Base-by-base conservation (phyloP, 2,329 filamentous ascomycete genomes). In the Fusarium chuoi region DNA sequence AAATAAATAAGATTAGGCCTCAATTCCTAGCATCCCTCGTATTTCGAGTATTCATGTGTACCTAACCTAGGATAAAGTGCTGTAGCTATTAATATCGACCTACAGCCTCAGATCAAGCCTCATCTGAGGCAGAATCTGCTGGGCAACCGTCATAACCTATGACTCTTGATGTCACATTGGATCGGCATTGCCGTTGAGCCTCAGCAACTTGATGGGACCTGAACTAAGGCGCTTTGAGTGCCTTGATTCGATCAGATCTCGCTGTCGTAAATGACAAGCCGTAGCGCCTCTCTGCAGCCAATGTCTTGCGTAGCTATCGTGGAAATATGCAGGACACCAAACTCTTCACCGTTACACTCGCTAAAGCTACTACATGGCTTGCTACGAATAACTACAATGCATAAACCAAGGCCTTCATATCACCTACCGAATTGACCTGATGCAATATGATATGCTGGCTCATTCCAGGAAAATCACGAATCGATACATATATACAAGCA, bases 251-350 rank as follows among this genome's bases (percentile, higher is more conserved):
- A 60, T 60, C 59, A 59, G 41, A 65, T 70, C 52, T 54, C 17
- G 12, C 36, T 38, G 28, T 73, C 71, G 62, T 55, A 70, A 70
- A 66, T 61, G 66, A 70, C 48, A 70, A 49, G 33, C 39, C n/a
- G 30, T 24, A 57, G 46, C 42, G 60, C 15, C 30, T 22, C 44
- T 55, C n/a, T 42, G 20, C 35, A 41, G 12, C 48, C 65, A 69
- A 68, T 64, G 28, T 48, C 28, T 56, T 22, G n/a, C 42, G 56
- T 38, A 38, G 28, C 26, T 52, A 68, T 63, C 36, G 33, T 20
- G 11, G 30, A 26, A 26, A 36, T 26, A 63, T 68, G 57, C 65
- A 48, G 26, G 46, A 33, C 57, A 38, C 30, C 30, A 44, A 61
- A 36, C 49, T 57, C 13, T 39, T 55, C 36, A 55, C 48, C 28